Conservation (phyloP, 116 monocot genomes). For the Cymodocea nodosa region DNA sequence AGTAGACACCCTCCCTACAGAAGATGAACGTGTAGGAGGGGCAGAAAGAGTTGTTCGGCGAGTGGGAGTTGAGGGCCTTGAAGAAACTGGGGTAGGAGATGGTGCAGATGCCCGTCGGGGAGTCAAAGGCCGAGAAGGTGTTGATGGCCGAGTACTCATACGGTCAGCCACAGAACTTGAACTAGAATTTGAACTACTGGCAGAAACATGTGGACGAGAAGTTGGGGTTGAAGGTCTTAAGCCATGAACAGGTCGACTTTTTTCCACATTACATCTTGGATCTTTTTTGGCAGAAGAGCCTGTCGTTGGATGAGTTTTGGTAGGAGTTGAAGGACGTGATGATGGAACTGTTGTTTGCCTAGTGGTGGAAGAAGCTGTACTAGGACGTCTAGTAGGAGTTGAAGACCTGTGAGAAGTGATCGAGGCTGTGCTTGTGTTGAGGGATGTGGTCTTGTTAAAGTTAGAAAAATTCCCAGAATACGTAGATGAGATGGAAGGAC, state of each 20-base stretch:
- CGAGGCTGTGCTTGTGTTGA: constrained; percentile 49
- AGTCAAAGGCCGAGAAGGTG: constrained; percentile 25
- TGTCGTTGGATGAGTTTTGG: constrained; percentile 9
- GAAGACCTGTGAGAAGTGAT: constrained; percentile 32
- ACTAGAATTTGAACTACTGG: constrained; percentile 20
- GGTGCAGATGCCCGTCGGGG: constrained; percentile 14
- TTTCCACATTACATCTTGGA: constrained; percentile 16
- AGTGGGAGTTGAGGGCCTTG: constrained; percentile 58
- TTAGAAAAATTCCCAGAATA: constrained; percentile 11
- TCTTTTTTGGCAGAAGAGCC: constrained; percentile 5
- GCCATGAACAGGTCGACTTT: constrained; percentile 17
- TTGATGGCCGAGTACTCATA: constrained; percentile 32
- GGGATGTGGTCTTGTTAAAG: constrained; percentile 19
- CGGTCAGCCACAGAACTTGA: constrained; percentile 13
- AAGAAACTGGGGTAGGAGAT: constrained; percentile 5
- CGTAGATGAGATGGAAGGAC: constrained; percentile 33
- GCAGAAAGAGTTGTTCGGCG: constrained; percentile 16
- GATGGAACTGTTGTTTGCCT: constrained; percentile 12
- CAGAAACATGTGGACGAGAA: constrained; percentile 22
- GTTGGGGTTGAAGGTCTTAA: constrained; percentile 74
- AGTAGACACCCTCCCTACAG: constrained; percentile 7
- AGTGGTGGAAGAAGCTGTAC: background rate
- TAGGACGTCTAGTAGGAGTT: constrained; percentile 7
- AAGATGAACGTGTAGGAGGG: constrained; percentile 32
- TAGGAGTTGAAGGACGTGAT: constrained; percentile 44